A percentile compares a stretch with the other conserved stretches of the same genome.
These are phyloP conservation scores for Coemansia sp. DNA, from an alignment of 192 early-diverging fungal species.

Conservation along the genomic window DNA sequence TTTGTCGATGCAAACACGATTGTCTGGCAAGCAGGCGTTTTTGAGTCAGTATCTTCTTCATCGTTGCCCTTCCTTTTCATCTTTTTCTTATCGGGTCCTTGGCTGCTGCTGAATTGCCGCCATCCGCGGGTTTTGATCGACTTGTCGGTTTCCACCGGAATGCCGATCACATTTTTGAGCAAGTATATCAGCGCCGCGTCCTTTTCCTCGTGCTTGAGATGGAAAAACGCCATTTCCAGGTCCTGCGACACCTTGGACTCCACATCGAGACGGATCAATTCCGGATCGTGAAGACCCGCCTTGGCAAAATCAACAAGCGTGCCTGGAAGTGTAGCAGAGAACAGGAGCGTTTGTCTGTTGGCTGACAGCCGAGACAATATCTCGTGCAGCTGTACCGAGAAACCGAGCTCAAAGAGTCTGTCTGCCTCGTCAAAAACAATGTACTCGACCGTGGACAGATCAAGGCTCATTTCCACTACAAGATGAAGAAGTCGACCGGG, in stretches of 20 bases:
- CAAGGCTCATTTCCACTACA: slow-evolving; percentile 85
- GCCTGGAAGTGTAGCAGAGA: slow-evolving; percentile 95
- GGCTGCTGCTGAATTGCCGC: slow-evolving; percentile 16
- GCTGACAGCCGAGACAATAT: slow-evolving; percentile 83
- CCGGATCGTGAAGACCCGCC: slow-evolving; percentile 92
- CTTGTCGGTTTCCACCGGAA: slow-evolving; percentile 59
- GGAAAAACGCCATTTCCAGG: slow-evolving; percentile 95
- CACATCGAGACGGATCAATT: slow-evolving; percentile 89
- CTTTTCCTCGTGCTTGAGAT: slow-evolving; percentile 82
- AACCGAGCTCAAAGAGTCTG: slow-evolving; percentile 96
- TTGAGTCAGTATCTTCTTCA: not conserved
- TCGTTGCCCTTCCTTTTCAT: slow-evolving; percentile 37
- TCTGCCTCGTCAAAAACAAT: slow-evolving; percentile 99
- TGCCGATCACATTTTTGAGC: slow-evolving; percentile 74
- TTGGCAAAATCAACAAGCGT: slow-evolving; percentile 96
- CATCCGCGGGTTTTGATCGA: slow-evolving; percentile 46
- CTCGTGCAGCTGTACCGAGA: slow-evolving; percentile 93
- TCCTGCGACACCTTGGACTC: slow-evolving; percentile 95
- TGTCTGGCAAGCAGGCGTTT: slow-evolving; percentile 63
- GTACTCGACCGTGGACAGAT: slow-evolving; percentile 88
- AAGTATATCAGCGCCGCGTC: slow-evolving; percentile 88
- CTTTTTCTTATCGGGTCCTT: slow-evolving; percentile 27
- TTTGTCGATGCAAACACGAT: slow-evolving; percentile 96
- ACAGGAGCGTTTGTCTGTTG: slow-evolving; percentile 87
- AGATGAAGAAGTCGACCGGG: slow-evolving; percentile 84